Percentiles rank a stretch among this genome's conserved stretches.
These are phyloP conservation scores for Yarrowia galli DNA, from an alignment of 1,139 yeast species.

Conservation along the genomic window DNA sequence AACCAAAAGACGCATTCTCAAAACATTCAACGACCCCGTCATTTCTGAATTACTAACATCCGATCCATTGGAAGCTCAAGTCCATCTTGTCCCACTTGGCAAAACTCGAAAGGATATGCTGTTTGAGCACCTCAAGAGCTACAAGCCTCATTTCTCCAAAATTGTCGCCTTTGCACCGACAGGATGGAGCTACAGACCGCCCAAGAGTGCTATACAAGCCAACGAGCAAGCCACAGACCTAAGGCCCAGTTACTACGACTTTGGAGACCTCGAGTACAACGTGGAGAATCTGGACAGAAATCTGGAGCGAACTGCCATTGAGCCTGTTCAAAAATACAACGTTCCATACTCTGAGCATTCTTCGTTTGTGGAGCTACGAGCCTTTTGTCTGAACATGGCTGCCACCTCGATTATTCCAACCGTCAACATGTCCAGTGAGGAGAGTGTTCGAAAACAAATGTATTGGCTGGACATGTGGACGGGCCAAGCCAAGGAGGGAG, in stretches of 20 bases:
- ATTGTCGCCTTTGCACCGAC: constrained; percentile 63
- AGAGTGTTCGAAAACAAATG: constrained; percentile 4
- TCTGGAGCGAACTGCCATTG: constrained; percentile 38
- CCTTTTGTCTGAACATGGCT: constrained; percentile 63
- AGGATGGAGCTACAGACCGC: constrained; percentile 74
- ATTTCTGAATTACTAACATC: constrained; percentile 52
- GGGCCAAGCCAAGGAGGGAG: background rate
- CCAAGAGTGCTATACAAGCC: constrained; percentile 43
- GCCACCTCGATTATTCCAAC: constrained; percentile 74
- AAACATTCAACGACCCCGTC: constrained; percentile 54
- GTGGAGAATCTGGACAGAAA: constrained; percentile 27
- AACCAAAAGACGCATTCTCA: constrained; percentile 59
- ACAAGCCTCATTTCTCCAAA: constrained; percentile 46
- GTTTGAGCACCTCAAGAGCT: constrained; percentile 44
- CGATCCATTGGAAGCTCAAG: constrained; percentile 60
- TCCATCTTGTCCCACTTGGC: constrained; percentile 75
- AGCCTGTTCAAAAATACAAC: constrained; percentile 58
- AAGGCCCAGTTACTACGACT: constrained; percentile 33
- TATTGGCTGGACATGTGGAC: constrained; percentile 33
- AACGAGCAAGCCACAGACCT: constrained; percentile 40
- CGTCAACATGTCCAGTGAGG: constrained; percentile 56
- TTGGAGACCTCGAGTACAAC: constrained; percentile 31
- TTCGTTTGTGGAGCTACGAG: constrained; percentile 77
- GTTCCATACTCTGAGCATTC: constrained; percentile 96
- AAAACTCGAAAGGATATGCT: constrained; percentile 54